A percentile compares a stretch with the other conserved stretches of the same genome.
These are phyloP conservation scores for Marasmius tenuissimus DNA, from an alignment of 1,284 basidiomycete genomes.

Conservation along the genomic window DNA sequence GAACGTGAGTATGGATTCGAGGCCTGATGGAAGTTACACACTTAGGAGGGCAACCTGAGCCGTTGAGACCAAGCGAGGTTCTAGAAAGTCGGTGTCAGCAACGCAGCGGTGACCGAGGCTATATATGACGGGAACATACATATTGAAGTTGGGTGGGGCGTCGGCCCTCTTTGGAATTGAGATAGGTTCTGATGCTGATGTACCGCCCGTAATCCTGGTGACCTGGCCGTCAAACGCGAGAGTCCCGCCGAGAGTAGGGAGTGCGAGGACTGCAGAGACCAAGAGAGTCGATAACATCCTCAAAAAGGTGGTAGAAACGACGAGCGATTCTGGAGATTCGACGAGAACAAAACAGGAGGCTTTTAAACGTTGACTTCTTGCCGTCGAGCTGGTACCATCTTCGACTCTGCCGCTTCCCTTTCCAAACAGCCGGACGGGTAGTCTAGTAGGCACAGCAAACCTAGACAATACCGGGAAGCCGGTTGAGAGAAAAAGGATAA, in stretches of 20 bases:
- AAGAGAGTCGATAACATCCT: not conserved
- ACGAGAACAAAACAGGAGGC: not conserved
- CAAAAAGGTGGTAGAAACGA: not conserved
- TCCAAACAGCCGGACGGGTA: not conserved
- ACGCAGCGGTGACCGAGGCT: not conserved
- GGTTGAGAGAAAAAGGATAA: not conserved
- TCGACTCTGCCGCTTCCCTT: not conserved
- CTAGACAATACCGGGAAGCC: no score
- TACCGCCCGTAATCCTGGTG: not conserved
- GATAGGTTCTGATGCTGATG: not conserved
- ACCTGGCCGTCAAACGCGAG: not conserved
- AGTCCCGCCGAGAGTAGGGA: not conserved
- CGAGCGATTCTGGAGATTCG: not conserved
- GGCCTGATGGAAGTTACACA: no score
- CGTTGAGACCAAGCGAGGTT: conserved; percentile 12
- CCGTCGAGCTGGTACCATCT: not conserved
- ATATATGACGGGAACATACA: not conserved
- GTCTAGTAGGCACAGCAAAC: not conserved
- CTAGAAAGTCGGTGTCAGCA: not conserved
- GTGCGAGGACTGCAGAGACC: not conserved
- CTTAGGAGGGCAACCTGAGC: conserved; percentile 20
- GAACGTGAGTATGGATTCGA: no score
- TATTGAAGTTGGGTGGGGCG: not conserved
- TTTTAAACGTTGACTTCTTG: not conserved
- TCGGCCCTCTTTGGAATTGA: not conserved